Base-by-base conservation (phyloP, 208 protist genomes). In the Leptomonas pyrrhocoris region DNA sequence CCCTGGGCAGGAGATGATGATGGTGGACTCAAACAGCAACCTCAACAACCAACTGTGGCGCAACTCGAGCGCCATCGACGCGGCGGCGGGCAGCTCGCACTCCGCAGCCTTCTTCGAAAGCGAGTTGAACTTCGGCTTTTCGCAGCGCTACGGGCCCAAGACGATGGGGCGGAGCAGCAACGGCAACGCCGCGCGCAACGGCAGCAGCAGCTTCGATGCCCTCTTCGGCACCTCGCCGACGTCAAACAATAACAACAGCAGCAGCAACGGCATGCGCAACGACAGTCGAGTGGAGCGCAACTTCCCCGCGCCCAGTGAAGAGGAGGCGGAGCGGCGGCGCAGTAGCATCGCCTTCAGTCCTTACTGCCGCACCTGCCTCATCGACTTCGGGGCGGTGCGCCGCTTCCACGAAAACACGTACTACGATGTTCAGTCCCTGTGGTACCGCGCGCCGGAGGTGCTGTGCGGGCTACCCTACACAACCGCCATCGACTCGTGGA, bases 361-460 rank as follows among this genome's bases (percentile, higher is more conserved):
- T 19, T 75, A 75, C 65, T 72, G 66, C 54, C 75, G 80, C 65
- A 80, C 70, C 45, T 82, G 76, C 54, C 86, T 99, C 45, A 99
- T 99, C 74, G 98, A 99, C 86, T 99, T 99, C 81, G 98, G 98
- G 5, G 97, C 94, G 30, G 95, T 94, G 30, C 98, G 98, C 71
- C 97, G 94, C 56, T 93, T 97, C 45, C 80, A 98, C 76, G 96
- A 99, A 73, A 93, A 96, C 68, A 82, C 81, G 1, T 99, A 98
- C 79, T 98, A 96, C 50, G 98, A 99, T 74, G 97, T 98, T 48
- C 95, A 98, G 79, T 97, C 93, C 11, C 75, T 96, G 16, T 94
- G 95, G 89, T 98, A 98, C 77, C 84, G 95, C 45, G 89, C 88
- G 11, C 95, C 95, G 28, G 95, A 98, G 82, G 95, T 98, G 28